These are phyloP conservation scores for Trichoderma sp. DNA, from an alignment of 2,329 filamentous ascomycete species.

Conservation along the genomic window DNA sequence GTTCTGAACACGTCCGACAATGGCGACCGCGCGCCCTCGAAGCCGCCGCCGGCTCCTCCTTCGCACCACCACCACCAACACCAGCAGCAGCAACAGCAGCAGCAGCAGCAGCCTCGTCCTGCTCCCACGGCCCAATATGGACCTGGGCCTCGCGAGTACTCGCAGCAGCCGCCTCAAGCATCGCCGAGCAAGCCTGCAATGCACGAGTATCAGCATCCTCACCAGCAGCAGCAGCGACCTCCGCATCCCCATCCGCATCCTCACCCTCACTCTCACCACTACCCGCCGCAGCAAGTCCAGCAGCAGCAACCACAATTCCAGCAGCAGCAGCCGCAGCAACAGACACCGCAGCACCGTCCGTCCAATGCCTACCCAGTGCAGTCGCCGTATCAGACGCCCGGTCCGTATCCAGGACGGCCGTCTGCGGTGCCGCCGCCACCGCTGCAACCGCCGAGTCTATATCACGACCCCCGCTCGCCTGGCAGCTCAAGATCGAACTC, in stretches of 20 bases:
- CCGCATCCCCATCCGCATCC: conserved; percentile 6
- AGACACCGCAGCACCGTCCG: conserved; percentile 37
- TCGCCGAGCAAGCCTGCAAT: conserved; percentile 52
- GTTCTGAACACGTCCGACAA: conserved; percentile 58
- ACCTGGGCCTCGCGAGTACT: conserved; percentile 58
- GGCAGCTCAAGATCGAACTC: conserved; percentile 42
- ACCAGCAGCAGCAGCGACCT: neutral
- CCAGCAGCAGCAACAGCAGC: conserved; percentile 38
- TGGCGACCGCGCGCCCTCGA: conserved; percentile 44
- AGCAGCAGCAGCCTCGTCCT: conserved; percentile 49
- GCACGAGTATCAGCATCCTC: conserved; percentile 48
- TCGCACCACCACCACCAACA: conserved; percentile 35
- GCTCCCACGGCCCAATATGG: conserved; percentile 48
- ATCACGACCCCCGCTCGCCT: conserved; percentile 55
- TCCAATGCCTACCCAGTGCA: conserved; percentile 44
- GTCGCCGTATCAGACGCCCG: conserved; percentile 45
- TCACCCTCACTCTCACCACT: conserved; percentile 23
- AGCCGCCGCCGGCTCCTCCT: conserved; percentile 38
- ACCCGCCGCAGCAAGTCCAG: conserved; percentile 32
- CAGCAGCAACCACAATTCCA: neutral
- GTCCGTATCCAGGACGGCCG: conserved; percentile 44
- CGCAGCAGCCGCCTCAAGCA: conserved; percentile 45
- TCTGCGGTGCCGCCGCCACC: conserved; percentile 48
- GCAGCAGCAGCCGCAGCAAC: conserved; percentile 34
- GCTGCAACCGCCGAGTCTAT: conserved; percentile 50